A percentile compares a stretch with the other conserved stretches of the same genome.
Evolutionary conservation across 805 yeast species (phyloP).

Genomic region (Vanderwaltozyma yarrowii): DNA sequence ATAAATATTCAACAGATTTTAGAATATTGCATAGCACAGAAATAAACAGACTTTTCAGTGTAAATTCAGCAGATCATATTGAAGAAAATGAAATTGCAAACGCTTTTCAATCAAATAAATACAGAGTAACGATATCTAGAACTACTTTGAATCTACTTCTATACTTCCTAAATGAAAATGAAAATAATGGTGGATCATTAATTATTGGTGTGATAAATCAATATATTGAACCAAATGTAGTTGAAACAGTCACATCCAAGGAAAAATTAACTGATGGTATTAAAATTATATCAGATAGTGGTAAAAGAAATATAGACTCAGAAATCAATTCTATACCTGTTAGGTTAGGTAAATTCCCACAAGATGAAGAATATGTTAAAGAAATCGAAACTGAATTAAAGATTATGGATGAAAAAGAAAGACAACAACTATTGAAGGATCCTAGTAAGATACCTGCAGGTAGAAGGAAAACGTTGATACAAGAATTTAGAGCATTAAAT

Average conservation of each 20-base stretch:
- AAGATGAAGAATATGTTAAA: conserved; percentile 72
- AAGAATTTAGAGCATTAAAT: conserved; percentile 52
- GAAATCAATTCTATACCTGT: conserved; percentile 38
- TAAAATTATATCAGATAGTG: conserved; percentile 16
- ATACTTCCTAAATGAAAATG: conserved; percentile 84
- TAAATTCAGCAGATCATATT: conserved; percentile 71
- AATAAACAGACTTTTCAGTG: conserved; percentile 57
- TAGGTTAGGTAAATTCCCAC: conserved; percentile 72
- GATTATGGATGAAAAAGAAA: conserved; percentile 60
- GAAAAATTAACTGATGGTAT: conserved; percentile 27
- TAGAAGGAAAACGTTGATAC: conserved; percentile 40
- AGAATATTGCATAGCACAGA: conserved; percentile 68
- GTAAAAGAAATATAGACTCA: conserved; percentile 22
- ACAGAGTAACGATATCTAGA: conserved; percentile 64
- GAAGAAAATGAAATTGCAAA: conserved; percentile 74
- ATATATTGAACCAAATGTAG: conserved; percentile 46
- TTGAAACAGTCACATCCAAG: conserved; percentile 28
- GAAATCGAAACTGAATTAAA: conserved; percentile 80
- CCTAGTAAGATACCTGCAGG: conserved; percentile 1
- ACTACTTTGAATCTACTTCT: conserved; percentile 77
- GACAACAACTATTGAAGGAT: conserved; percentile 24
- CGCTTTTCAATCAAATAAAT: conserved; percentile 62
- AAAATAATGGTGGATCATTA: conserved; percentile 82
- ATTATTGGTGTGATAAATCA: conserved; percentile 80
- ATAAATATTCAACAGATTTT: conserved; percentile 65